A percentile compares a stretch with the other conserved stretches of the same genome.
phyloP scores from a whole-genome alignment of 1,284 basidiomycete species.

The Neonothopanus nambi region DNA sequence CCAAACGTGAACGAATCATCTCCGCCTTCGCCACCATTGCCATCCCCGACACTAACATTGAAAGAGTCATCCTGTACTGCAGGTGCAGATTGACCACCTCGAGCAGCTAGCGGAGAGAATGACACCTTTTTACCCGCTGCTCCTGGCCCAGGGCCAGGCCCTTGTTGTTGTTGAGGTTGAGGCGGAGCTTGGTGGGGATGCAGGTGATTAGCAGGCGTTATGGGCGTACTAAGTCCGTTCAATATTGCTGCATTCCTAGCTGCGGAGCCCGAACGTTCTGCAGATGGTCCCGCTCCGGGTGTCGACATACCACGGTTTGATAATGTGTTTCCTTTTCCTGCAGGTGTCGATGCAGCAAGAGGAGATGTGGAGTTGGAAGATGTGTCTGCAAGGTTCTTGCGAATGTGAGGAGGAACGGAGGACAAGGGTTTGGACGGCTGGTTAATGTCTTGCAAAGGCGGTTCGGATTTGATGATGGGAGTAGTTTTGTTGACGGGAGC shows the following conservation, averaged over 20 bases:
- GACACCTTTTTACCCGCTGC: conserved; percentile 17
- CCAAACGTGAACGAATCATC: conserved; percentile 49
- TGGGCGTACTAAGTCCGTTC: conserved; percentile 21
- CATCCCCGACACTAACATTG: no score
- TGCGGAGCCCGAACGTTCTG: conserved; percentile 20
- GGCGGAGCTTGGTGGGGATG: neutral
- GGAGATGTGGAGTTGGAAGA: neutral
- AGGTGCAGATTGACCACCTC: conserved; percentile 3
- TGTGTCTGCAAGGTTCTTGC: neutral
- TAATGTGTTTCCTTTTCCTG: conserved; percentile 25
- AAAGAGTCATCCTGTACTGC: conserved; percentile 6
- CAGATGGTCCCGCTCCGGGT: conserved; percentile 4
- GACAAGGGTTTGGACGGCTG: conserved; percentile 4
- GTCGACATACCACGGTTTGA: conserved; percentile 13
- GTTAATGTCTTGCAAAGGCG: neutral
- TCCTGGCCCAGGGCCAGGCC: neutral
- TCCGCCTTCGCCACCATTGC: conserved; percentile 25
- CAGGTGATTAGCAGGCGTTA: conserved; percentile 23
- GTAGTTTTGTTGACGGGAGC: neutral
- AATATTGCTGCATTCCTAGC: conserved; percentile 17
- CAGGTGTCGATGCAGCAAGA: conserved; percentile 4
- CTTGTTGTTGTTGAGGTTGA: conserved; percentile 6
- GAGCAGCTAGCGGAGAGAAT: conserved; percentile 12
- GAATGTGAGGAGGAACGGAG: conserved; percentile 9
- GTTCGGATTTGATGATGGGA: conserved; percentile 1